Evolutionary conservation across 106 monocot genomes (phyloP), one percentile per base, ranked within the genome.

Genomic region (Vanilla planifolia): DNA sequence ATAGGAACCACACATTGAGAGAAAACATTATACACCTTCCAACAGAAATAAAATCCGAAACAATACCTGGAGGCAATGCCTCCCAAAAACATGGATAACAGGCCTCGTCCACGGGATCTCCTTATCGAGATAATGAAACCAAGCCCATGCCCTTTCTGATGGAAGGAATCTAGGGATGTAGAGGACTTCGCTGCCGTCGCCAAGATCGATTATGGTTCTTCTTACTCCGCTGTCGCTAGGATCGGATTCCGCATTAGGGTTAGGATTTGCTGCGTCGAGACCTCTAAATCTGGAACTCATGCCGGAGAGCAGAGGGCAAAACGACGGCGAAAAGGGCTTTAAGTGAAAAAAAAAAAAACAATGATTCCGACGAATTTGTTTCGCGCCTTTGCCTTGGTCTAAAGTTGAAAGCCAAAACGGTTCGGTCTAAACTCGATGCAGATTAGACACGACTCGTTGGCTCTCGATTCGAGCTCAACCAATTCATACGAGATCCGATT

Each of bases 31-130:
- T n/a, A n/a, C n/a, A n/a, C n/a, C n/a, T n/a, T n/a, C n/a, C n/a
- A n/a, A n/a, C n/a, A n/a, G n/a, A n/a, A n/a, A n/a, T n/a, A n/a
- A n/a, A n/a, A n/a, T n/a, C n/a, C n/a, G n/a, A 5, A 1, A 19
- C 8, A 17, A 46, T 13, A 87, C 87, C 87, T 87, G 87, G 46
- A 82, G 52, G 76, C 82, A 87, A 34, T 78, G 70, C 36, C 73
- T 68, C 48, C 87, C 87, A 48, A 87, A 87, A 28, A 87, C 82
- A 59, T 61, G 81, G 59, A 87, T 76, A 23, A 24, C 41, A 24
- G 87, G 87, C 53, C 87, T 40, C 1, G 64, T 79, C 87, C 87
- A 82, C 16, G 87, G 87, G 53, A 87, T 87, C 47, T 79, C 62
- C 55, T 75, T 76, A 64, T 87, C 74, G 60, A 82, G 82, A 53